Percentiles rank a stretch among this genome's conserved stretches.
These are phyloP conservation scores for Alloteropsis angusta DNA, from an alignment of 202 grass and related monocot genomes.

Conservation along the genomic window DNA sequence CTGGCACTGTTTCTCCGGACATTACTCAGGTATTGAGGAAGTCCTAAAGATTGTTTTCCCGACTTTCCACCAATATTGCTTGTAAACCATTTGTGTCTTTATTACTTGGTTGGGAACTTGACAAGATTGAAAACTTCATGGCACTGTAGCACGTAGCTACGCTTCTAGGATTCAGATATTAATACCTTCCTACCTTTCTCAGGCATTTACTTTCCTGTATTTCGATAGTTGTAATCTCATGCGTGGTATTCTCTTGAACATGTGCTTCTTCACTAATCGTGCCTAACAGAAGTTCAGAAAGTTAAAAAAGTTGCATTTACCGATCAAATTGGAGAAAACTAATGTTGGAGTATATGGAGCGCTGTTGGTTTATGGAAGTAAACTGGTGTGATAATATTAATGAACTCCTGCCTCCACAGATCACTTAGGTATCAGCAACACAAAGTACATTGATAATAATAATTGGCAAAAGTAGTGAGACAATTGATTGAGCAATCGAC, in stretches of 20 bases:
- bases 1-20: slow-evolving; percentile 85
- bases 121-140: neutral
- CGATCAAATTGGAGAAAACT: slow-evolving; percentile 9
- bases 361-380: neutral
- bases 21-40: slow-evolving; percentile 72
- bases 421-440: neutral
- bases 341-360: neutral
- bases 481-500: neutral
- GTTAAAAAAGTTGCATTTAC: neutral
- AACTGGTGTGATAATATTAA: neutral
- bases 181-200: neutral
- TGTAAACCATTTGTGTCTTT: slow-evolving; percentile 15
- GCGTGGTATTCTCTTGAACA: neutral
- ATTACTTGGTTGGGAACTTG: neutral
- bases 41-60: neutral
- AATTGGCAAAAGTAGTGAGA: neutral
- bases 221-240: neutral
- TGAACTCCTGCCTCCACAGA: neutral
- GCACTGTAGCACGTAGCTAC: neutral
- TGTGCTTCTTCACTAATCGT: neutral
- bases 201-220: neutral
- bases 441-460: neutral
- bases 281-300: neutral
- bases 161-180: neutral
- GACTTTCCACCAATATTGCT: slow-evolving; percentile 1